Percentiles rank a stretch among this genome's conserved stretches.
Conservation (phyloP, 1,284 basidiomycete genomes). For the Erythrobasidium hasegawianum region DNA sequence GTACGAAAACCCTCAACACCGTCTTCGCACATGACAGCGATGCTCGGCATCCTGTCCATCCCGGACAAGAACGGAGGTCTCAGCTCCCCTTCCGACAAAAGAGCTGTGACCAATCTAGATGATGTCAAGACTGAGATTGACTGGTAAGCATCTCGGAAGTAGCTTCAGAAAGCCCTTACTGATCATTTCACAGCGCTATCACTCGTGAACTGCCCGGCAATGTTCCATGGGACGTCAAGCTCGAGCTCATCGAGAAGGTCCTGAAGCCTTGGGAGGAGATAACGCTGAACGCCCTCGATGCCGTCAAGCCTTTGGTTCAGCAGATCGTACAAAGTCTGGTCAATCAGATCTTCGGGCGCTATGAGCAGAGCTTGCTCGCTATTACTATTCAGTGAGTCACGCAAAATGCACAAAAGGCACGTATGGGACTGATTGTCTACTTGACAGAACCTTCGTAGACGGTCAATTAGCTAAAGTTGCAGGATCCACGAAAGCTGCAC, state of each 20-base stretch:
- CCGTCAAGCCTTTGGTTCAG: constrained; percentile 50
- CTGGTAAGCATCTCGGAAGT: too few relatives aligned
- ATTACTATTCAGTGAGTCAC: constrained; percentile 1
- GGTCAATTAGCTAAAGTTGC: too few relatives aligned
- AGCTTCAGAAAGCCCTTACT: too few relatives aligned
- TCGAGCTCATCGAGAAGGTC: constrained; percentile 54
- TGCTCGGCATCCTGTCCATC: constrained; percentile 64
- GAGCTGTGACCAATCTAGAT: background rate
- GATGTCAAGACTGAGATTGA: too few relatives aligned
- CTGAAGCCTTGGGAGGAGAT: constrained; percentile 58
- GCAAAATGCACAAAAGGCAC: too few relatives aligned
- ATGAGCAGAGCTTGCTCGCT: background rate
- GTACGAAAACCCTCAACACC: too few relatives aligned
- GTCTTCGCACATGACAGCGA: constrained; percentile 70
- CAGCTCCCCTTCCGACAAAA: background rate
- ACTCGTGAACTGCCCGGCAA: constrained; percentile 65
- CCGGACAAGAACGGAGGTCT: constrained; percentile 55
- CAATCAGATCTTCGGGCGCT: constrained; percentile 50
- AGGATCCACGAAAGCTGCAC: too few relatives aligned
- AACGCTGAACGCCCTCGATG: constrained; percentile 55
- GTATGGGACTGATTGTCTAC: too few relatives aligned
- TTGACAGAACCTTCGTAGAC: too few relatives aligned
- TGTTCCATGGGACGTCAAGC: constrained; percentile 62
- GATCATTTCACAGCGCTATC: constrained; percentile 54
- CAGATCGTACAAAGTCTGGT: constrained; percentile 44